Conservation (phyloP, 345 rosid species). For the Lepidium africanum region DNA sequence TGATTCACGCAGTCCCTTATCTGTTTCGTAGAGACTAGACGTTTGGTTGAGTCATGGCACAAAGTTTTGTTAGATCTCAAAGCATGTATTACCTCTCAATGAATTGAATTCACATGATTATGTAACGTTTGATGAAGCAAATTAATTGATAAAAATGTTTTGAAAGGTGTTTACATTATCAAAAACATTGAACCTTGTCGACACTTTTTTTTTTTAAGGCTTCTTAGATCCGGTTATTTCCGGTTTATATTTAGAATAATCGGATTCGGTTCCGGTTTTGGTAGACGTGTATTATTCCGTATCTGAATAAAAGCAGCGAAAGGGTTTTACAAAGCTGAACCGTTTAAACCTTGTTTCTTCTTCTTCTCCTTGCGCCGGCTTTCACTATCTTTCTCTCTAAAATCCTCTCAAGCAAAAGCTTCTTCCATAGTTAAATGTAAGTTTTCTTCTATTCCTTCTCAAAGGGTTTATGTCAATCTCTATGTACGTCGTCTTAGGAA, state of each 20-base stretch:
- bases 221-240: not conserved
- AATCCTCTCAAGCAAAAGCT: not conserved
- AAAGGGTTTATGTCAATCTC: not conserved
- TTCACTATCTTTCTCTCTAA: not conserved
- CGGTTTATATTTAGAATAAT: not conserved
- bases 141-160: not conserved
- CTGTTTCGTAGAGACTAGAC: slow-evolving; percentile 2
- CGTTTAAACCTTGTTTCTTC: slow-evolving; percentile 2
- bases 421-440: slow-evolving; percentile 19
- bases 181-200: not conserved
- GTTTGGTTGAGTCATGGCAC: not conserved
- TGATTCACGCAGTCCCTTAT: not conserved
- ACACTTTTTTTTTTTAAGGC: not conserved
- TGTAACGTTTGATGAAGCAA: not conserved
- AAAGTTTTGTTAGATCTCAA: slow-evolving; percentile 12
- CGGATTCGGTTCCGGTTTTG: not conserved
- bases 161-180: not conserved
- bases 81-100: not conserved
- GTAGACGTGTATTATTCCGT: not conserved
- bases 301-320: not conserved
- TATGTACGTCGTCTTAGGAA: not conserved
- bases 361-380: slow-evolving; percentile 11
- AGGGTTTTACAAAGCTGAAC: slow-evolving; percentile 9
- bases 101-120: not conserved
- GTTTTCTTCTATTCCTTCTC: not conserved